Evolutionary conservation across 257 asterid genomes (phyloP), one percentile per base, ranked within the genome.

Genomic region (Handroanthus guayacan): DNA sequence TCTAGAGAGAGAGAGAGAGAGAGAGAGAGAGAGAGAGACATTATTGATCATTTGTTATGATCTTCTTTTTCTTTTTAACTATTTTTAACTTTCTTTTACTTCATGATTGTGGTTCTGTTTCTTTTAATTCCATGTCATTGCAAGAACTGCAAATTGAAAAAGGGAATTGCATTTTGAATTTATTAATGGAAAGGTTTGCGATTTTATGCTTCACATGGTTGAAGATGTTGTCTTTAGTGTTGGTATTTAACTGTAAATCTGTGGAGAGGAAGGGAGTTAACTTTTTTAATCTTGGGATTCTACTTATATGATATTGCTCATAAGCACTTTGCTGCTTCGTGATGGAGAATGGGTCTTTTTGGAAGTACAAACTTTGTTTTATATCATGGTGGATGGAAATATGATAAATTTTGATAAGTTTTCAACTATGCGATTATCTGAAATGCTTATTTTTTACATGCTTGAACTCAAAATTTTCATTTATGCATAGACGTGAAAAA

Each of bases 401-500:
- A 38, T 54, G 18, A 7, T 31, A 50, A 55, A 38, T 31, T 43
- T 31, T 25, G 66, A 60, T 56, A 20, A 60, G 41, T 7, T 43
- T 4, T 57, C 18, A 17, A 18, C 18, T 60, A 60, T 9, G 16
- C 7, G 4, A 4, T 60, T 10, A 60, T 31, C 43, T 31, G n/a
- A 60, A 12, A 4, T 34, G 66, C 44, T 36, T 60, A 34, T 34
- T 3, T 56, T 34, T 9, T 10, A 25, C n/a, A 25, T 11, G 16
- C 10, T 16, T 60, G 66, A 60, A 25, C 16, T 34, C 16, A 11
- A 1, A 31, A 9, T 31, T 31, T 3, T 31, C 41, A 31, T 60
- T 34, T 60, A 11, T 54, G 75, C 39, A 18, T 55, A 16, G 55
- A 70, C 39, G 57, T 71, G 57, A 13, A 18, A 58, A 39, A 41